Conservation (phyloP, 2,329 filamentous ascomycete genomes). For the Fusarium sp. region DNA sequence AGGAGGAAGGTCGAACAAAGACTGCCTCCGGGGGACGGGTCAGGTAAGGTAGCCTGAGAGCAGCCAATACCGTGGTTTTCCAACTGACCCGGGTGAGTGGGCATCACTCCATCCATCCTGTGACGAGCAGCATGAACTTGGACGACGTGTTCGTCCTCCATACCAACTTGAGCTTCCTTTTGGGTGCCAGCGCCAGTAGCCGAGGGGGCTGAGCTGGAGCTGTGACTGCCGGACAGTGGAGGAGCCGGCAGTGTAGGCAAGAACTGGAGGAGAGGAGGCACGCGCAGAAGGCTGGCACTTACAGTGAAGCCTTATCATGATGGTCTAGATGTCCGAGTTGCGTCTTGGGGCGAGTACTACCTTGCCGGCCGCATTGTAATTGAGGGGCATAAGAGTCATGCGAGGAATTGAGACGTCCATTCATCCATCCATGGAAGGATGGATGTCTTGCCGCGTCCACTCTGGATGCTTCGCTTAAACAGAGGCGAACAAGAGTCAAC, state of each 20-base stretch:
- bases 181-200: neutral
- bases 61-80: conserved; percentile 16
- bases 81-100: neutral
- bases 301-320: neutral
- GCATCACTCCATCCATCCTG: conserved; percentile 7
- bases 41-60: neutral
- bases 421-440: neutral
- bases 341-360: neutral
- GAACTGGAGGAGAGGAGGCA: neutral
- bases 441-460: neutral
- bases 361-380: neutral
- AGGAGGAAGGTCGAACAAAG: conserved; percentile 10
- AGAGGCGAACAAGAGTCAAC: neutral
- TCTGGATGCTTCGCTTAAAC: conserved; percentile 1
- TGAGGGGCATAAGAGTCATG: neutral
- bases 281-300: neutral
- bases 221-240: conserved; percentile 5
- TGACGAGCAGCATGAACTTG: conserved; percentile 16
- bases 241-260: neutral
- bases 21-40: too few relatives aligned
- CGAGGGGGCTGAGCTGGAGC: neutral
- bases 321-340: neutral
- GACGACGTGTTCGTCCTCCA: conserved; percentile 2
- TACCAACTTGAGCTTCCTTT: neutral
- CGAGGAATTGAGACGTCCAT: neutral